Conservation (phyloP, 768 basidiomycete species). For the Tephrocybe sp. region DNA sequence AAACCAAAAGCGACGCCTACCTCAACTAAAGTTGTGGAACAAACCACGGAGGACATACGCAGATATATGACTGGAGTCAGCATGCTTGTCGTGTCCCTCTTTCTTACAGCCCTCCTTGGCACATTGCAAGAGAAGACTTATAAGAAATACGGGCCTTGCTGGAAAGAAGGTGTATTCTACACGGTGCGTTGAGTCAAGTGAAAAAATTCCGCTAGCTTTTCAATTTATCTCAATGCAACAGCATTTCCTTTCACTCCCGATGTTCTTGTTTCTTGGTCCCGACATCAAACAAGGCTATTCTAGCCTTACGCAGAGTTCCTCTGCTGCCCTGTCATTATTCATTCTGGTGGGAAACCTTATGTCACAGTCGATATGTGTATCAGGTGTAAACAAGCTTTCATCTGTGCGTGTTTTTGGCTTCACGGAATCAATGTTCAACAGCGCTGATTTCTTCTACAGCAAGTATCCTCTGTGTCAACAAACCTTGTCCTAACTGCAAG, state of each 20-base stretch:
- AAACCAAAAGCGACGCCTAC: constrained; percentile 31
- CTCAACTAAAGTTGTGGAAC: constrained; percentile 16
- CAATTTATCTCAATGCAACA: constrained; percentile 22
- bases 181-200: constrained; percentile 44
- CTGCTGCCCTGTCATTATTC: constrained; percentile 44
- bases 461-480: constrained; percentile 77
- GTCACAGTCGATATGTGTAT: constrained; percentile 78
- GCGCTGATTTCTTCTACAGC: constrained; percentile 31
- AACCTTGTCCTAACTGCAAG: constrained; percentile 78
- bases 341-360: constrained; percentile 62
- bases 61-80: constrained; percentile 63
- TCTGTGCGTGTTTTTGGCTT: constrained; percentile 47
- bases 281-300: constrained; percentile 54
- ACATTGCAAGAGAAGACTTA: constrained; percentile 78
- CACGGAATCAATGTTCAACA: too few species aligned
- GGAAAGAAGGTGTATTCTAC: constrained; percentile 86
- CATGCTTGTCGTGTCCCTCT: constrained; percentile 64
- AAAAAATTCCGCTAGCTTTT: not conserved
- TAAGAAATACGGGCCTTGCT: constrained; percentile 67
- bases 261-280: constrained; percentile 60
- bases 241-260: constrained; percentile 79
- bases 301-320: constrained; percentile 39
- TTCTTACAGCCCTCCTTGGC: constrained; percentile 69
- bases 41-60: constrained; percentile 30
- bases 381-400: constrained; percentile 79